Conservation (phyloP, 495 filamentous ascomycete genomes). For the Entonaema liquescens region DNA sequence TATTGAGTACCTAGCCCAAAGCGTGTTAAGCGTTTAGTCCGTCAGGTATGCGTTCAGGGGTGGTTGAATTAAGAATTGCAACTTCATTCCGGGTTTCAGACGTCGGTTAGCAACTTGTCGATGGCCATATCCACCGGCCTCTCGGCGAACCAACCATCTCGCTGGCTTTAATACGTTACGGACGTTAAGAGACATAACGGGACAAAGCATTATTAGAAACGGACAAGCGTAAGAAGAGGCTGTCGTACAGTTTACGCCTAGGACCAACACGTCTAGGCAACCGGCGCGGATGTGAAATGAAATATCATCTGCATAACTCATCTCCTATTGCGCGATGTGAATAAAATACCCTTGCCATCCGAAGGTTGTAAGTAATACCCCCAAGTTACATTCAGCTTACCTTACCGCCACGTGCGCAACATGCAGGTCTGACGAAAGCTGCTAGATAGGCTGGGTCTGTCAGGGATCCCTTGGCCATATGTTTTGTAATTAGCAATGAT, state of each 20-base stretch:
- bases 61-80: not conserved
- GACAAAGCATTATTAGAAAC: not conserved
- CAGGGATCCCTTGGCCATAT: slow-evolving; percentile 35
- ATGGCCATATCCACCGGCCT: not conserved
- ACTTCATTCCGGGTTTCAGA: not conserved
- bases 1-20: not conserved
- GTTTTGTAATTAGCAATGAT: slow-evolving; percentile 38
- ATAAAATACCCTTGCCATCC: slow-evolving; percentile 14
- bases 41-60: not conserved
- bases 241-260: not conserved
- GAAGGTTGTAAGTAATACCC: slow-evolving; percentile 19
- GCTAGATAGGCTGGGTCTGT: slow-evolving; percentile 33
- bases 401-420: slow-evolving; percentile 45
- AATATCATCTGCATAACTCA: slow-evolving; percentile 1
- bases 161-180: not conserved
- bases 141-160: not conserved
- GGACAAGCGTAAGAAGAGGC: not conserved
- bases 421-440: slow-evolving; percentile 43
- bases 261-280: no score
- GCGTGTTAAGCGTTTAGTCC: not conserved
- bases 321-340: not conserved
- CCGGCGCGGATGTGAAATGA: not conserved
- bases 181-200: not conserved
- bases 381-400: slow-evolving; percentile 32
- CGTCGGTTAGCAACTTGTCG: not conserved